phyloP scores from a whole-genome alignment of 768 basidiomycete genomes.

The Pleurotus djamor region DNA sequence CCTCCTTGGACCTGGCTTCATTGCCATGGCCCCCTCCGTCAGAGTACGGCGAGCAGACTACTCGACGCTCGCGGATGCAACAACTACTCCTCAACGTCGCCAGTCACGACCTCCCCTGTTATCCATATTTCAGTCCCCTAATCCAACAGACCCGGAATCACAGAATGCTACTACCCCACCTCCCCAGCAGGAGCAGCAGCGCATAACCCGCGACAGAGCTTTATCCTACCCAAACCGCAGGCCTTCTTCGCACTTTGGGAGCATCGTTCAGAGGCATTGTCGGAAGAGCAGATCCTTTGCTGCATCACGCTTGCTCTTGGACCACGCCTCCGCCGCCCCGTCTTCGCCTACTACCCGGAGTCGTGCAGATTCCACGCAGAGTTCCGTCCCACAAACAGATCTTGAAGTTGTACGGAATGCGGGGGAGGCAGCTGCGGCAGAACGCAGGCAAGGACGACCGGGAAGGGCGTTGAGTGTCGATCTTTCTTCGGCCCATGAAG shows the following conservation, averaged over 20 bases:
- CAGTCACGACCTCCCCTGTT: conserved; percentile 7
- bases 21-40: conserved; percentile 43
- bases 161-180: conserved; percentile 1
- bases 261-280: conserved; percentile 2
- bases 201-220: background rate
- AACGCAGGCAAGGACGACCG: conserved; percentile 34
- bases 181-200: background rate
- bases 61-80: conserved; percentile 19
- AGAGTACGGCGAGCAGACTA: conserved; percentile 37
- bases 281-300: conserved; percentile 3
- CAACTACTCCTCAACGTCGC: background rate
- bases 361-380: conserved; percentile 8
- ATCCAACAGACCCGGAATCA: background rate
- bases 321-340: background rate
- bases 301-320: background rate
- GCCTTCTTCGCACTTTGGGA: background rate
- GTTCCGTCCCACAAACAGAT: conserved; percentile 13
- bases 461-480: conserved; percentile 44
- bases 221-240: background rate
- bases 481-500: conserved; percentile 15
- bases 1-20: too few species aligned
- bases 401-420: conserved; percentile 37
- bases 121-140: conserved; percentile 12
- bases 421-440: conserved; percentile 35
- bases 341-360: conserved; percentile 1